A percentile compares a stretch with the other conserved stretches of the same genome.
Conservation (phyloP, 805 yeast species). For the Candida saitoana region DNA sequence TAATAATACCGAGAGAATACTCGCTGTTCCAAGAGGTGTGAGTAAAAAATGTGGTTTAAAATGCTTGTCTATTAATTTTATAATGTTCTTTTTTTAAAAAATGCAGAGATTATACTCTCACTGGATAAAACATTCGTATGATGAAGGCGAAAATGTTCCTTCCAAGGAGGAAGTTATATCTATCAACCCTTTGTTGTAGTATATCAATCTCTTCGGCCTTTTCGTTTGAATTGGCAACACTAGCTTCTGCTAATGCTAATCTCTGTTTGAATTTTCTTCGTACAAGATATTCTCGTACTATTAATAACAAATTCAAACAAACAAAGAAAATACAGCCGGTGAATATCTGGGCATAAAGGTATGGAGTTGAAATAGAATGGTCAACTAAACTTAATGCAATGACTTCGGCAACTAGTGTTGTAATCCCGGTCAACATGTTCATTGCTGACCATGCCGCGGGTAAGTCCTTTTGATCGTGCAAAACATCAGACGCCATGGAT, state of each 20-base stretch:
- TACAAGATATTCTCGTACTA: conserved; percentile 51
- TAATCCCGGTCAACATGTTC: conserved; percentile 24
- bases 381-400: conserved; percentile 46
- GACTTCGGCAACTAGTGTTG: conserved; percentile 46
- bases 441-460: conserved; percentile 38
- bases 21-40: too few relatives aligned
- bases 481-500: conserved; percentile 19
- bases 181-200: conserved; percentile 15
- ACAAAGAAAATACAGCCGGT: conserved; percentile 47
- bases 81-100: too few relatives aligned
- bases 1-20: too few relatives aligned
- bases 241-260: conserved; percentile 2
- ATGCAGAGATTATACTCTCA: conserved; percentile 19
- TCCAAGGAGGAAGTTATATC: conserved; percentile 15
- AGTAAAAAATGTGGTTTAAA: background rate
- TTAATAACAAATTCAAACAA: conserved; percentile 36
- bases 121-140: conserved; percentile 20
- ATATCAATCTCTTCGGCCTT: conserved; percentile 8
- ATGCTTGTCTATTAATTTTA: too few relatives aligned
- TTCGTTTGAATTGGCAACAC: conserved; percentile 7
- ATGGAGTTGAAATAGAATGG: conserved; percentile 31
- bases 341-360: conserved; percentile 53
- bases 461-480: conserved; percentile 13
- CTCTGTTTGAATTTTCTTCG: conserved; percentile 29
- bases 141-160: conserved; percentile 8